Evolutionary conservation across 352 stramenopile genomes (phyloP), one percentile per base, ranked within the genome.

Genomic region (Globisporangium alternatum): DNA sequence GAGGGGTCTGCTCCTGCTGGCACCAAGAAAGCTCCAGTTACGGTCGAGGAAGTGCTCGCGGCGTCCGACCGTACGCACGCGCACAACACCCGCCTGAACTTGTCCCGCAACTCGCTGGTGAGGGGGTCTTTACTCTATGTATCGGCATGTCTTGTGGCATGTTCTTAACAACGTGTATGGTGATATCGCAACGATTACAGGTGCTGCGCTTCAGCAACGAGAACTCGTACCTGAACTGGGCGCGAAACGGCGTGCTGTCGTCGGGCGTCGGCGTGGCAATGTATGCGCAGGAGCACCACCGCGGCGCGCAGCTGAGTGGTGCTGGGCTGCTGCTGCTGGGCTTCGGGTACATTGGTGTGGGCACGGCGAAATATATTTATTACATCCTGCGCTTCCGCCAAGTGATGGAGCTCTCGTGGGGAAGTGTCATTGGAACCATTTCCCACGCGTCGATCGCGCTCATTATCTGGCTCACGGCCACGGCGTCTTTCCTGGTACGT

Each of bases 341-440:
- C 64, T 95, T 95, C 65, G 86, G 86, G 59, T 95, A 93, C 73
- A 93, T 95, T 75, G 86, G 86, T 59, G 86, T 93, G 53, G 86
- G 86, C 58, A 93, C 84, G 44, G 76, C 80, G 65, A 95, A 95
- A 79, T 95, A 95, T 80, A 91, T 95, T 75, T 92, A 91, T 78
- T 95, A 95, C 71, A 91, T 95, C 66, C 73, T 93, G 64, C 86
- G 86, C 64, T 95, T 92, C 71, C 84, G 86, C 64, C 81, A 93
- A 56, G 75, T 92, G 45, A 95, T 95, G 86, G 84, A 92, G 72
- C 76, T 93, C 60, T 91, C 84, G 69, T 93, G 84, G 84, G 72
- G 70, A 68, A 95, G 84, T 74, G 86, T 95, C 75, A 82, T 93
- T 61, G 84, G 80, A 68, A 84, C 86, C 47, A 83, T 86, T 69